Conservation (phyloP, 2,329 filamentous ascomycete genomes). For the Colletotrichum horii region DNA sequence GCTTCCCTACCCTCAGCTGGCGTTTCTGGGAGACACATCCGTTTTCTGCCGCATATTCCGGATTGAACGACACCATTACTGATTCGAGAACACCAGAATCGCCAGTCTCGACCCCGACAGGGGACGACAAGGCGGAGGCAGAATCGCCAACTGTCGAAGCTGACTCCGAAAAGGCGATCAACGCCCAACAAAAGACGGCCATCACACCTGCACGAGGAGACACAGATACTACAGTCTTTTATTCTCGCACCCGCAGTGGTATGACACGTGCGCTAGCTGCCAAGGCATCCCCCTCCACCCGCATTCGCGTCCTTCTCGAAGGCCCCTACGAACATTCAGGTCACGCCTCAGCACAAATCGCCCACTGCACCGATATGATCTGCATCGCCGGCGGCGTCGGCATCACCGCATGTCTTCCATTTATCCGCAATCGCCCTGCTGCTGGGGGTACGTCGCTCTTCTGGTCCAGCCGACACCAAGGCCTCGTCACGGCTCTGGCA, state of each 20-base stretch:
- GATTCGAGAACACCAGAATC: neutral
- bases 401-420: constrained; percentile 1
- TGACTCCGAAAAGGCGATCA: neutral
- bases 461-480: neutral
- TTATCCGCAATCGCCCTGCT: neutral
- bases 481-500: neutral
- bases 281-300: neutral
- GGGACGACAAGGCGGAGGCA: neutral
- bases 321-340: neutral
- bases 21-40: constrained; percentile 17
- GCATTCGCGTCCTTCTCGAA: neutral
- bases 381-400: constrained; percentile 11
- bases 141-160: neutral
- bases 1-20: constrained; percentile 16
- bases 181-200: neutral
- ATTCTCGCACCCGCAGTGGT: neutral
- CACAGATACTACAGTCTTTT: neutral
- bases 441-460: neutral
- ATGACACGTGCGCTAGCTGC: neutral
- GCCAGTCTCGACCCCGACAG: neutral
- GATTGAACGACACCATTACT: neutral
- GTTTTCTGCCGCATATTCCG: constrained; percentile 1
- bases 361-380: constrained; percentile 6
- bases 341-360: neutral
- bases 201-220: neutral